Evolutionary conservation across 352 stramenopile genomes (phyloP).

Genomic region (Globisporangium carolinianum): DNA sequence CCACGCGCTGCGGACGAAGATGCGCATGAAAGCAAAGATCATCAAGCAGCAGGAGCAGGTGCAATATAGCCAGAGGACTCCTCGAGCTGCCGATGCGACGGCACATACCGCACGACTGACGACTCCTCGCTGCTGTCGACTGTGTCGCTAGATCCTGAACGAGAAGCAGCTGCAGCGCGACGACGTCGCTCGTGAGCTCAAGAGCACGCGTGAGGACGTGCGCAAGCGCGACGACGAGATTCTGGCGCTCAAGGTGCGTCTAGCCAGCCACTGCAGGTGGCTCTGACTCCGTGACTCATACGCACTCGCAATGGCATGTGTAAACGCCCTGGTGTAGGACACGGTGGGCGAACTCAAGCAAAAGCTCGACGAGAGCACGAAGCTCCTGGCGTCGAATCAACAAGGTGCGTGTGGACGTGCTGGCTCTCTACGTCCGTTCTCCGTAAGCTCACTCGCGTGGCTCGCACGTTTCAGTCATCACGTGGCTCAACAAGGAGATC

Average conservation of each 20-base stretch:
- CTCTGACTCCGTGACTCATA: too few species aligned
- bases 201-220: slow-evolving; percentile 59
- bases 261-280: too few species aligned
- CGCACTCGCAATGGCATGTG: too few species aligned
- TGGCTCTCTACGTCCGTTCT: not conserved
- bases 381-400: slow-evolving; percentile 83
- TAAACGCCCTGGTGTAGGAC: slow-evolving; percentile 16
- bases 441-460: not conserved
- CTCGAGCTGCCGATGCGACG: not conserved
- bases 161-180: slow-evolving; percentile 75
- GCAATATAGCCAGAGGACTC: not conserved
- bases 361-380: slow-evolving; percentile 86
- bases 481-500: slow-evolving; percentile 90
- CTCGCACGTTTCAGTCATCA: slow-evolving; percentile 50
- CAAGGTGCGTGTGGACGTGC: slow-evolving; percentile 42
- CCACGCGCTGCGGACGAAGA: slow-evolving; percentile 64
- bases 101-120: not conserved
- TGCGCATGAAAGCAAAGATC: slow-evolving; percentile 86
- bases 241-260: slow-evolving; percentile 39
- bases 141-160: slow-evolving; percentile 41
- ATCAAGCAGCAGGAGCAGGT: slow-evolving; percentile 86
- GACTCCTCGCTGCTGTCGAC: not conserved
- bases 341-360: slow-evolving; percentile 68
- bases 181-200: slow-evolving; percentile 51
- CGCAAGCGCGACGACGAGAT: slow-evolving; percentile 67